Conservation (phyloP, 768 basidiomycete species). For the Mrakia blollopis region DNA sequence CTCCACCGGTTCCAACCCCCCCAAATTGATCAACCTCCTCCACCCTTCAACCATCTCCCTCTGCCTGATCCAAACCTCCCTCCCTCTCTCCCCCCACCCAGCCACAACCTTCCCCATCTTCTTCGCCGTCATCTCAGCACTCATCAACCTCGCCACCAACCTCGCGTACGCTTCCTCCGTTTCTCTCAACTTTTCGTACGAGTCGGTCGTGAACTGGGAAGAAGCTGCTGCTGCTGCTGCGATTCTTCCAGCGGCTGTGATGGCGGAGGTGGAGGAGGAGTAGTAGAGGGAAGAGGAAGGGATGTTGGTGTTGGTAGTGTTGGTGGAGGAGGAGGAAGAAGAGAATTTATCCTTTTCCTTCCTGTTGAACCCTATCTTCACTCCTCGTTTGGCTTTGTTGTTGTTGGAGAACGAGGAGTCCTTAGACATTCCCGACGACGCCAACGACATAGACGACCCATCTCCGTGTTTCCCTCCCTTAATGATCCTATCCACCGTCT, state of each 20-base stretch:
- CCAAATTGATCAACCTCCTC: conserved; percentile 40
- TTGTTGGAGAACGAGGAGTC: conserved; percentile 31
- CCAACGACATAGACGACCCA: conserved; percentile 1
- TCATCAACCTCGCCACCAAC: conserved; percentile 24
- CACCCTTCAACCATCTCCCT: conserved; percentile 37
- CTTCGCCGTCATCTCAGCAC: conserved; percentile 29
- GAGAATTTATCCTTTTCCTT: conserved; percentile 37
- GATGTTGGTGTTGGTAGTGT: too few species aligned
- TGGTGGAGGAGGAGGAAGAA: too few species aligned
- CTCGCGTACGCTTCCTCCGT: conserved; percentile 23
- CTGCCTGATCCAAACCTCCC: conserved; percentile 39
- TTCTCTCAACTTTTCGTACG: conserved; percentile 18
- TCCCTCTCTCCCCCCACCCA: conserved; percentile 37
- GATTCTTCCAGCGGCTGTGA: too few species aligned
- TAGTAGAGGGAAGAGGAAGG: too few species aligned
- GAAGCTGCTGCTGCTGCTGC: conserved; percentile 2
- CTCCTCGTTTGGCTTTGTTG: conserved; percentile 26
- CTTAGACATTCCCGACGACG: neutral
- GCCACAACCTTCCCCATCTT: conserved; percentile 42
- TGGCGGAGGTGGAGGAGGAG: too few species aligned
- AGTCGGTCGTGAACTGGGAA: conserved; percentile 15
- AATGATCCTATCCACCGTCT: conserved; percentile 49
- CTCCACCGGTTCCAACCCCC: conserved; percentile 38
- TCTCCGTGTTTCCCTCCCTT: conserved; percentile 17
- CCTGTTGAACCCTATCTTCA: conserved; percentile 36